Conservation (phyloP, 2,329 filamentous ascomycete species). For the Aaosphaeria pasadenensis region DNA sequence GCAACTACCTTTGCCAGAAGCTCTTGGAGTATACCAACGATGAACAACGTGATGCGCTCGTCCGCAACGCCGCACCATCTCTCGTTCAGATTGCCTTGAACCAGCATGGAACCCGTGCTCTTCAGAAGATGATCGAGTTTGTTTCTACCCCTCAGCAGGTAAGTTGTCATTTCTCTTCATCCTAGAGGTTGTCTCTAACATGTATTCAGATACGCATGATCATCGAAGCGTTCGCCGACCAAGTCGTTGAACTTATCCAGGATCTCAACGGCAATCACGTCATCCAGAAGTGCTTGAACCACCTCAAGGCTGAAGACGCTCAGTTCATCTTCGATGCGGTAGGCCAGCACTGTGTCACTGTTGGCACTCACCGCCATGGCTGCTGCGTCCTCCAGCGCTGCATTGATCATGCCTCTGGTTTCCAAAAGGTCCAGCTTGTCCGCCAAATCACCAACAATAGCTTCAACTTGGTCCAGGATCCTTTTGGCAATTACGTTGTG, state of each 20-base stretch:
- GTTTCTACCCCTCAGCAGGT: slow-evolving; percentile 78
- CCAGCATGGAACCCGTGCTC: slow-evolving; percentile 90
- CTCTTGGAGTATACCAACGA: slow-evolving; percentile 92
- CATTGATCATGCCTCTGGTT: slow-evolving; percentile 91
- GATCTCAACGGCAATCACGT: slow-evolving; percentile 98
- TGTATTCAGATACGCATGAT: slow-evolving; percentile 66
- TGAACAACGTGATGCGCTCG: slow-evolving; percentile 88
- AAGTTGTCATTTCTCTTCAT: slow-evolving; percentile 8
- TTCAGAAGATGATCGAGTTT: slow-evolving; percentile 99
- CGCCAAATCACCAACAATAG: slow-evolving; percentile 83
- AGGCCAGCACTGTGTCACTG: slow-evolving; percentile 78
- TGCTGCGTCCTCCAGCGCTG: slow-evolving; percentile 98
- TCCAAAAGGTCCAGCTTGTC: slow-evolving; percentile 85
- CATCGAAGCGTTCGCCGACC: slow-evolving; percentile 75
- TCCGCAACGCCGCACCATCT: slow-evolving; percentile 81
- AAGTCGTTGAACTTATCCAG: slow-evolving; percentile 92
- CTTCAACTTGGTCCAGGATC: slow-evolving; percentile 88
- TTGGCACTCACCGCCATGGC: slow-evolving; percentile 94
- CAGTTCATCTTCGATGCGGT: slow-evolving; percentile 98
- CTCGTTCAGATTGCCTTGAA: slow-evolving; percentile 94
- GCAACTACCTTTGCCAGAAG: slow-evolving; percentile 99
- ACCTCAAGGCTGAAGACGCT: slow-evolving; percentile 77
- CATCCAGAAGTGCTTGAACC: slow-evolving; percentile 98
- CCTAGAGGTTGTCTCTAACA: slow-evolving; percentile 10
- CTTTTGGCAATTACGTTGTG: slow-evolving; percentile 97